phyloP scores from a whole-genome alignment of 2,329 filamentous ascomycete species.

The Lachnellula subtilissima region DNA sequence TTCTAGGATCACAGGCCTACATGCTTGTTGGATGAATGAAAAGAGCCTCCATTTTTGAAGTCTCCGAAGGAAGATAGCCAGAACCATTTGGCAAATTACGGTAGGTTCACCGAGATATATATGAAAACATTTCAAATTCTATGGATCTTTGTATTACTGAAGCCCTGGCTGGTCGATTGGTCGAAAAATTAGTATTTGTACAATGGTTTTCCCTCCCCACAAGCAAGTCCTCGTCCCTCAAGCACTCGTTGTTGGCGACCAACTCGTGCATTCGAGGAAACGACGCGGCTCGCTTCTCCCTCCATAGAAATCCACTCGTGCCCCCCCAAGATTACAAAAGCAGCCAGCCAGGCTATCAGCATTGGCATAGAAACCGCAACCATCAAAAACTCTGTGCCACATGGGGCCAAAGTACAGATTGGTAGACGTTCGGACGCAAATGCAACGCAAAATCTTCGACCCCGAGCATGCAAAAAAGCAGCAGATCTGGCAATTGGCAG shows the following conservation, averaged over 20 bases:
- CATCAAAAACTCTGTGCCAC: slow-evolving; percentile 11
- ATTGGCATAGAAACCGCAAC: slow-evolving; percentile 4
- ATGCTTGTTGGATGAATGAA: neutral
- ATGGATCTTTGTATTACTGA: slow-evolving; percentile 20
- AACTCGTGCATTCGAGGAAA: slow-evolving; percentile 7
- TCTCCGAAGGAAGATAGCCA: neutral
- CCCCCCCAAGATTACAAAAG: slow-evolving; percentile 25
- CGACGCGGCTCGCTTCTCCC: slow-evolving; percentile 8
- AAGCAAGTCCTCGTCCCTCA: slow-evolving; percentile 8
- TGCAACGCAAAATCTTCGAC: slow-evolving; percentile 15
- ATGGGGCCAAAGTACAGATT: slow-evolving; percentile 11
- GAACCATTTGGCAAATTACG: neutral
- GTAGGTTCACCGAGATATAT: neutral
- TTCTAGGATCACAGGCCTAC: neutral
- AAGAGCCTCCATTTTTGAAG: neutral
- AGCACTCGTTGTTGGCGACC: slow-evolving; percentile 21
- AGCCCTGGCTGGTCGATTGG: slow-evolving; percentile 29
- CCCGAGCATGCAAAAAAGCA: slow-evolving; percentile 9
- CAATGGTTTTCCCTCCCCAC: slow-evolving; percentile 22
- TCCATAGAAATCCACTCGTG: slow-evolving; percentile 4
- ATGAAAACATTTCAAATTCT: slow-evolving; percentile 1
- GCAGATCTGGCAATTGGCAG: slow-evolving; percentile 10
- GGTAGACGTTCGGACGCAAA: slow-evolving; percentile 14
- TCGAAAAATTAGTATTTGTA: slow-evolving; percentile 33
- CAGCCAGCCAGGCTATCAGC: slow-evolving; percentile 29